Conservation (phyloP, 139 green algal species). For the Astrephomene gubernaculifera region DNA sequence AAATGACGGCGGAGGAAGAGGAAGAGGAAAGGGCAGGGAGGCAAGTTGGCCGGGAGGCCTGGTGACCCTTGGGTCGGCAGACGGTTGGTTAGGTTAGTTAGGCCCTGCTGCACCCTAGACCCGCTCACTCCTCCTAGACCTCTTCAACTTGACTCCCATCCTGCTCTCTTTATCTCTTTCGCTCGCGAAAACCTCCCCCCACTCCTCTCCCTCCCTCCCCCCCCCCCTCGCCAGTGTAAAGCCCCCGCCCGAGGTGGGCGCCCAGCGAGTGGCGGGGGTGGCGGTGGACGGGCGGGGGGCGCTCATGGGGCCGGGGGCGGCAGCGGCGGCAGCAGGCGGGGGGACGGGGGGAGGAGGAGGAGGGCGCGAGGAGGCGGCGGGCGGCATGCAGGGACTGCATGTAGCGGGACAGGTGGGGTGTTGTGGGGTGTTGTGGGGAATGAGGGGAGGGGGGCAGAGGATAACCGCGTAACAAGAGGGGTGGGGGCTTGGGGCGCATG, state of each 20-base stretch:
- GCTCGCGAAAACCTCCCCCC: no score
- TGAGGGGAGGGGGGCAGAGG: not conserved
- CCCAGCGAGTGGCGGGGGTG: conserved; percentile 52
- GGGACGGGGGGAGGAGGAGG: conserved; percentile 4
- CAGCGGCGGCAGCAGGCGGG: not conserved
- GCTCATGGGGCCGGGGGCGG: not conserved
- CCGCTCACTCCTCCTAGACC: no score
- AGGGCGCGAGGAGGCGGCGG: conserved; percentile 28
- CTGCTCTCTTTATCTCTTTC: no score
- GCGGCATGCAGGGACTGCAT: conserved; percentile 10
- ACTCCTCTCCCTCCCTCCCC: no score
- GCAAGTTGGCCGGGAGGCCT: no score
- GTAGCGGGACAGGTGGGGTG: conserved; percentile 8
- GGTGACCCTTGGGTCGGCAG: no score
- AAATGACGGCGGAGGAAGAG: no score
- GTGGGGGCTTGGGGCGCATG: not conserved
- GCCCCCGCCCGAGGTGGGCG: conserved; percentile 53
- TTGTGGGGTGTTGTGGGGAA: not conserved
- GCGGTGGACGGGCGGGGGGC: conserved; percentile 36
- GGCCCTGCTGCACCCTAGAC: no score
- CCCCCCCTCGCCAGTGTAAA: conserved; percentile 18
- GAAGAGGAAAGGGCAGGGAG: no score
- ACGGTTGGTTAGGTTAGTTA: no score
- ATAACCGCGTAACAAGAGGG: no score
- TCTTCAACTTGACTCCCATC: no score